phyloP scores from a whole-genome alignment of 2,329 filamentous ascomycete genomes.

The Coniochaeta ligniaria region DNA sequence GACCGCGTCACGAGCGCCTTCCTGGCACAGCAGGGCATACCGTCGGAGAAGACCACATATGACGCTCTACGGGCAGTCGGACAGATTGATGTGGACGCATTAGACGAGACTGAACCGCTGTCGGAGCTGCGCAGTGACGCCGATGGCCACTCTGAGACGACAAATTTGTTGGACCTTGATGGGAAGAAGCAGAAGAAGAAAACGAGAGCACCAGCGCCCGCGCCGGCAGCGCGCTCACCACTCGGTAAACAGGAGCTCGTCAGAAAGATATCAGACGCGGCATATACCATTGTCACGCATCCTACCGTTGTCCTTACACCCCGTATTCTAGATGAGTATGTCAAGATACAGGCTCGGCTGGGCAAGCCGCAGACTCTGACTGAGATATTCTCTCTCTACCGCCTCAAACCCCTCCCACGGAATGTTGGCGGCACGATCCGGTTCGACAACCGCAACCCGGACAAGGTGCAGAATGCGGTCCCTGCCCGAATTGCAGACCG shows the following conservation, averaged over 20 bases:
- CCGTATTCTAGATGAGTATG: slow-evolving; percentile 64
- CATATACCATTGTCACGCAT: slow-evolving; percentile 66
- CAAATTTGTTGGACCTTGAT: slow-evolving; percentile 14
- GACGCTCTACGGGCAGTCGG: slow-evolving; percentile 37
- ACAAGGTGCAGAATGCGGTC: slow-evolving; percentile 63
- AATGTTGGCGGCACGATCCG: slow-evolving; percentile 47
- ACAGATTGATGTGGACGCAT: slow-evolving; percentile 29
- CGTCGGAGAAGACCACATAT: slow-evolving; percentile 32
- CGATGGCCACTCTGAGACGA: slow-evolving; percentile 23
- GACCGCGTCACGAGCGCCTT: slow-evolving; percentile 35
- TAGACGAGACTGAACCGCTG: slow-evolving; percentile 25
- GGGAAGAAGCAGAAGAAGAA: slow-evolving; percentile 6
- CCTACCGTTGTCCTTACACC: slow-evolving; percentile 76
- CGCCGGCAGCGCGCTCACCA: slow-evolving; percentile 1
- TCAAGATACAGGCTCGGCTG: slow-evolving; percentile 67
- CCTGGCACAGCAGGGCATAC: slow-evolving; percentile 35
- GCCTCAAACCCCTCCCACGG: slow-evolving; percentile 69
- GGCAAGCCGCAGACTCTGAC: slow-evolving; percentile 70
- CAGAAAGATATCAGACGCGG: slow-evolving; percentile 47
- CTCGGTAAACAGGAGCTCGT: slow-evolving; percentile 34
- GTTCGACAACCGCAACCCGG: slow-evolving; percentile 59
- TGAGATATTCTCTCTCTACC: slow-evolving; percentile 73
- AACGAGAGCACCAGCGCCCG: slow-evolving; percentile 1
- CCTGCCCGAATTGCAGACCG: slow-evolving; percentile 61
- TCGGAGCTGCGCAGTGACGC: slow-evolving; percentile 28